Evolutionary conservation across 805 yeast genomes (phyloP).

Genomic region (Lipomyces japonicus): DNA sequence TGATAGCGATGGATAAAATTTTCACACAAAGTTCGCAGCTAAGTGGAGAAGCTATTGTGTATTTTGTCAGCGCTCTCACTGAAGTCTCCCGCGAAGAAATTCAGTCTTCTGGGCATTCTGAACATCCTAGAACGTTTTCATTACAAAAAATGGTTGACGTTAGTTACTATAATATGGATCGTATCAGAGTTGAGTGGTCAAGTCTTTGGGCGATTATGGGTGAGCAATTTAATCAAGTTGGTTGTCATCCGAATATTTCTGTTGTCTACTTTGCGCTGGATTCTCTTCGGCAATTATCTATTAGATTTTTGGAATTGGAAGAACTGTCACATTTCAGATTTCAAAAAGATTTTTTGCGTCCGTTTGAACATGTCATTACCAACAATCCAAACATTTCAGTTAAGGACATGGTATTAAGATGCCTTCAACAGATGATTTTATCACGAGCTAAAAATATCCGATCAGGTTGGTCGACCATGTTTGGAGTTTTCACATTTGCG

Average conservation of each 20-base stretch:
- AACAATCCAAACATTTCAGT: conserved; percentile 67
- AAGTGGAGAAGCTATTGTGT: conserved; percentile 78
- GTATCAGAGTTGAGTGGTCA: conserved; percentile 95
- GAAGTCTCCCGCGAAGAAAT: conserved; percentile 88
- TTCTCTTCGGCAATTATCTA: conserved; percentile 85
- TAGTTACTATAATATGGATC: conserved; percentile 93
- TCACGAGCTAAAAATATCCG: conserved; percentile 69
- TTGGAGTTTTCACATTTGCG: conserved; percentile 71
- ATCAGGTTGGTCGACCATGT: conserved; percentile 93
- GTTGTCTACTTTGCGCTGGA: conserved; percentile 90
- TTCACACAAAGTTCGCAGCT: conserved; percentile 77
- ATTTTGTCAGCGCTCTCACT: conserved; percentile 81
- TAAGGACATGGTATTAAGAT: conserved; percentile 84
- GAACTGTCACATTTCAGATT: conserved; percentile 94
- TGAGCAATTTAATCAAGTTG: conserved; percentile 77
- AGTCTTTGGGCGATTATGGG: conserved; percentile 94
- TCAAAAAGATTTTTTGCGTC: conserved; percentile 88
- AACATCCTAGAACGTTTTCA: conserved; percentile 85
- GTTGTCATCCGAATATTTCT: conserved; percentile 69
- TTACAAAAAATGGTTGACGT: conserved; percentile 95
- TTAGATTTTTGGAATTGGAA: conserved; percentile 88
- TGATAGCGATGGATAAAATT: conserved; percentile 68
- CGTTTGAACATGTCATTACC: conserved; percentile 74
- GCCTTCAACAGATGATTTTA: conserved; percentile 78
- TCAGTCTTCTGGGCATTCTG: conserved; percentile 75